phyloP scores from a whole-genome alignment of 139 green algal genomes.

The Chlamydomonas applanata region DNA sequence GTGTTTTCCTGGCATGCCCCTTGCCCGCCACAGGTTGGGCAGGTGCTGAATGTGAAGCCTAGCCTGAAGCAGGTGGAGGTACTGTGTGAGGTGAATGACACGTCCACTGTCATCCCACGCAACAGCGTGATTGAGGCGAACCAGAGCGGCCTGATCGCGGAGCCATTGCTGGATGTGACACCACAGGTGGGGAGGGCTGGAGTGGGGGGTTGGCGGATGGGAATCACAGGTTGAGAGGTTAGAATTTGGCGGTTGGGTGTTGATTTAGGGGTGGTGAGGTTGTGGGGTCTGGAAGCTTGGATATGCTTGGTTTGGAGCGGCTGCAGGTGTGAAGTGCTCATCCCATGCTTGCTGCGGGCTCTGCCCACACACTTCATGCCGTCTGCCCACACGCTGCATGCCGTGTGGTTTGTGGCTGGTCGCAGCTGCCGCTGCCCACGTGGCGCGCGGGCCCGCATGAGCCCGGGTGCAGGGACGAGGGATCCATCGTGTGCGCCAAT shows the following conservation, averaged over 20 bases:
- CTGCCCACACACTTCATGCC: too few species aligned
- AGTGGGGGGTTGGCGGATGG: too few species aligned
- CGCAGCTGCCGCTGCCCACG: conserved; percentile 33
- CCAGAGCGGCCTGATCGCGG: conserved; percentile 93
- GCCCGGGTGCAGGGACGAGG: conserved; percentile 82
- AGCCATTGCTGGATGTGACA: conserved; percentile 97
- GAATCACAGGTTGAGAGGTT: too few species aligned
- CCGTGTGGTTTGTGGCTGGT: neutral
- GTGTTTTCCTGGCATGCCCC: too few species aligned
- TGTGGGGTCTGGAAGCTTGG: too few species aligned
- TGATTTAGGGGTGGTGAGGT: too few species aligned
- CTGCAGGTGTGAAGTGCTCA: neutral
- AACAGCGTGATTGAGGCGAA: conserved; percentile 96
- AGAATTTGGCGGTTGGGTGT: too few species aligned
- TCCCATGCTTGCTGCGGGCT: neutral
- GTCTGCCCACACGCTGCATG: too few species aligned
- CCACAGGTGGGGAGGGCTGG: conserved; percentile 44
- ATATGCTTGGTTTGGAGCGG: neutral
- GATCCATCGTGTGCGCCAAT: conserved; percentile 85
- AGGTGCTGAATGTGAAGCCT: conserved; percentile 84
- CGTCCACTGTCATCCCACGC: conserved; percentile 86
- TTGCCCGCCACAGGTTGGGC: conserved; percentile 79
- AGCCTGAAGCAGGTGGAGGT: conserved; percentile 90
- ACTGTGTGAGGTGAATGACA: conserved; percentile 80
- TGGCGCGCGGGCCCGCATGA: conserved; percentile 43